Evolutionary conservation across 441 rosid species (phyloP).

Genomic region (Cnidoscolus chayamansa): DNA sequence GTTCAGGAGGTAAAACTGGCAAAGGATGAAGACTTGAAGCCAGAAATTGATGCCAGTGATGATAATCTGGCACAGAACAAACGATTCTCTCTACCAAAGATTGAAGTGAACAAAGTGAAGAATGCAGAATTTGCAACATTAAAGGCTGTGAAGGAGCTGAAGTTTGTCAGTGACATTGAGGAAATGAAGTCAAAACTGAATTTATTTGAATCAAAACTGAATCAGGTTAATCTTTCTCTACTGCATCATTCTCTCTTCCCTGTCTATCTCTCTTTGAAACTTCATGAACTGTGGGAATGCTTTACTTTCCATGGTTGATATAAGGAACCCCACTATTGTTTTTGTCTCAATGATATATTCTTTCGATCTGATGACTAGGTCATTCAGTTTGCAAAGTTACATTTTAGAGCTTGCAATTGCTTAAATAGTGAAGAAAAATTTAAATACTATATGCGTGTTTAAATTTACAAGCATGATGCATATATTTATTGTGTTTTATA

Average conservation of each 20-base stretch:
- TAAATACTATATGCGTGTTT: neutral
- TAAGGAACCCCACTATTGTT: no score
- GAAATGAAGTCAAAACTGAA: constrained; percentile 61
- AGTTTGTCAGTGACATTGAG: constrained; percentile 49
- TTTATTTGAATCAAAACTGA: constrained; percentile 61
- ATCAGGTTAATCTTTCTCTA: constrained; percentile 47
- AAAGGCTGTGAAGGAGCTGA: constrained; percentile 40
- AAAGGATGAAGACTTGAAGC: constrained; percentile 27
- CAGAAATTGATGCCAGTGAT: constrained; percentile 30
- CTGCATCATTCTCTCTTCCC: neutral
- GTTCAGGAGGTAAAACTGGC: constrained; percentile 33
- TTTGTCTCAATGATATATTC: neutral
- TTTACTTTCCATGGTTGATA: neutral
- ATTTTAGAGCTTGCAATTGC: neutral
- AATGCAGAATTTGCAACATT: constrained; percentile 20
- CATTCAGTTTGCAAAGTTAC: no score
- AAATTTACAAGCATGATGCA: neutral
- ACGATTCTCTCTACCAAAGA: neutral
- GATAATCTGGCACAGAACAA: constrained; percentile 21
- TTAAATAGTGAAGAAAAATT: neutral
- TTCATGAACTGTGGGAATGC: neutral
- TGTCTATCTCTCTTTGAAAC: no score
- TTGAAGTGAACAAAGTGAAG: neutral
- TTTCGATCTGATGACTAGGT: neutral
- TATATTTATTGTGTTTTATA: neutral